Base-by-base conservation (phyloP, 495 filamentous ascomycete genomes). In the Staphylotrichum tortipilum region DNA sequence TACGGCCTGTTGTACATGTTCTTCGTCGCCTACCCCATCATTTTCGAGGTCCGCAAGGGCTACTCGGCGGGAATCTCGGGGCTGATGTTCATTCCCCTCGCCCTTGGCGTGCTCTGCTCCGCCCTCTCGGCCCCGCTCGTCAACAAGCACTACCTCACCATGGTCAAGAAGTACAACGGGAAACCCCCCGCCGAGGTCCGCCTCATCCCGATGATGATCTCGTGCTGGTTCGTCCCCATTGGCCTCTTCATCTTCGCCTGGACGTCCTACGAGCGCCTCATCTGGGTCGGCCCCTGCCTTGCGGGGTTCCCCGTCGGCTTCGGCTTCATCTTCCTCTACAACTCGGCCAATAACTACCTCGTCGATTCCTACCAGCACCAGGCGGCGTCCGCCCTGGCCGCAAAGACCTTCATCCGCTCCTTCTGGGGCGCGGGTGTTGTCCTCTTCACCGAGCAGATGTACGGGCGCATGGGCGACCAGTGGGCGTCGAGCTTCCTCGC, bases 251-350 rank as follows among this genome's bases (percentile, higher is more conserved):
- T 90, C 63, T 91, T 91, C 65, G 87, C 85, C 29, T 90, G 87
- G 87, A 78, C 83, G 2, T 86, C 82, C 0, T 89, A 84, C 62
- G 72, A 77, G 5, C 47, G 47, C 0, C 56, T 90, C 2, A 74
- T 66, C 56, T 90, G 85, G 86, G 71, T 81, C 40, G 87, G 84
- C 0, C 84, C 86, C 3, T 71, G 74, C 2, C 71, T 92, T 11
- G 86, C 80, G 21, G 86, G 86, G 30, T 81, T 83, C 56, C 83
- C 85, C 7, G 78, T 90, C 45, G 87, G 86, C 7, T 89, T 90
- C 62, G 86, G 86, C 21, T 88, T 92, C 63, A 87, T 90, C 60
- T 88, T 89, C 68, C 68, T 91, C 19, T 91, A 90, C 68, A 90
- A 89, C 68, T 74, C 83, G 8, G 85, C 85, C 42, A 89, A 87